These are phyloP conservation scores for Trichoderma polysporum DNA, from an alignment of 2,329 filamentous ascomycete genomes.

Conservation along the genomic window DNA sequence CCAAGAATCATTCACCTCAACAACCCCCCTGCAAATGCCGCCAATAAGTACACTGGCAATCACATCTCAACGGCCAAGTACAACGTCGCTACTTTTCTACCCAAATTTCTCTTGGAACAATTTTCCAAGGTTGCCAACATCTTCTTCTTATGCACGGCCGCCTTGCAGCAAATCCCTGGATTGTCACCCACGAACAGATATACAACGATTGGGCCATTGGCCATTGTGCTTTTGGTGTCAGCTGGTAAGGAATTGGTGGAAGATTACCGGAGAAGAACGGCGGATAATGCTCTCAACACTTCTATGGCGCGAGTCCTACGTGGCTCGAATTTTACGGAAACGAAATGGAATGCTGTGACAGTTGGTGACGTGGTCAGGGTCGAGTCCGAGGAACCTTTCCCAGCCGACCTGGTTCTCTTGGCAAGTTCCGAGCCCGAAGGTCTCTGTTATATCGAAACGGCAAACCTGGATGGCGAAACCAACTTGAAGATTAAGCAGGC, in stretches of 20 bases:
- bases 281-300: conserved; percentile 83
- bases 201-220: conserved; percentile 92
- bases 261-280: conserved; percentile 84
- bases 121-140: conserved; percentile 99
- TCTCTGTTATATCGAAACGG: conserved; percentile 97
- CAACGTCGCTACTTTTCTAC: conserved; percentile 87
- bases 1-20: conserved; percentile 94
- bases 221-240: conserved; percentile 88
- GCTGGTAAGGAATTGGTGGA: conserved; percentile 93
- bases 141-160: conserved; percentile 98
- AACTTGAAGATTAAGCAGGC: conserved; percentile 99
- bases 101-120: conserved; percentile 96
- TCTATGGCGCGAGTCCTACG: conserved; percentile 81
- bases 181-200: conserved; percentile 94
- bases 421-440: conserved; percentile 97
- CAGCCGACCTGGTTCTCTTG: conserved; percentile 86
- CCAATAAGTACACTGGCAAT: conserved; percentile 91
- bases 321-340: conserved; percentile 80
- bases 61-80: conserved; percentile 98
- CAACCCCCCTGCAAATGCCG: conserved; percentile 87
- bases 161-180: conserved; percentile 89
- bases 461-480: conserved; percentile 95
- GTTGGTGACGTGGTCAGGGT: conserved; percentile 93
- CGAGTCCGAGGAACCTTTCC: conserved; percentile 92
- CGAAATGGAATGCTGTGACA: conserved; percentile 89